phyloP scores from a whole-genome alignment of 179 eudicot species.

The Spergularia azorica region DNA sequence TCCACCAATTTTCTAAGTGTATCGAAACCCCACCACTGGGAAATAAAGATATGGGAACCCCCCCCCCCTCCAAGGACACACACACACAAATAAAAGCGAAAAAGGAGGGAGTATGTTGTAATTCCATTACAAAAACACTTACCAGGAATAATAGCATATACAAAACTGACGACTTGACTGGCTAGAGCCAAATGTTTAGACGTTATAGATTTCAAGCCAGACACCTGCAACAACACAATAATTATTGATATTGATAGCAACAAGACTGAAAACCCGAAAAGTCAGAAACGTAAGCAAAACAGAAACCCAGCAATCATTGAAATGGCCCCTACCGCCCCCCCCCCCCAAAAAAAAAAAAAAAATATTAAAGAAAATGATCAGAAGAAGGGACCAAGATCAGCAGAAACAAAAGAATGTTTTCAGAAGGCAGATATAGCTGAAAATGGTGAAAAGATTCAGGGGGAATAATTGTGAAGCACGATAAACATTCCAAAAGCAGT shows the following conservation, averaged over 20 bases:
- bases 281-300: neutral
- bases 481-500: neutral
- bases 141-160: conserved; percentile 89
- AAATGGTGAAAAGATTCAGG: neutral
- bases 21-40: too few relatives aligned
- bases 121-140: conserved; percentile 27
- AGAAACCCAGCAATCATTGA: neutral
- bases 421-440: too few relatives aligned
- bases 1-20: too few relatives aligned
- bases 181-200: conserved; percentile 97
- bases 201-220: conserved; percentile 94
- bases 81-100: neutral
- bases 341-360: too few relatives aligned
- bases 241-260: neutral
- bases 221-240: conserved; percentile 60
- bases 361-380: too few relatives aligned
- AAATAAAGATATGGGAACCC: too few relatives aligned
- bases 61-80: too few relatives aligned
- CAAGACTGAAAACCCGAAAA: neutral
- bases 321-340: too few relatives aligned
- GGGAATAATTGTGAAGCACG: neutral
- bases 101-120: neutral
- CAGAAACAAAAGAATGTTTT: too few relatives aligned
- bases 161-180: conserved; percentile 94
- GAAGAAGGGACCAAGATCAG: too few relatives aligned